Evolutionary conservation across 345 rosid genomes (phyloP).

Genomic region (Pistacia integerrima): DNA sequence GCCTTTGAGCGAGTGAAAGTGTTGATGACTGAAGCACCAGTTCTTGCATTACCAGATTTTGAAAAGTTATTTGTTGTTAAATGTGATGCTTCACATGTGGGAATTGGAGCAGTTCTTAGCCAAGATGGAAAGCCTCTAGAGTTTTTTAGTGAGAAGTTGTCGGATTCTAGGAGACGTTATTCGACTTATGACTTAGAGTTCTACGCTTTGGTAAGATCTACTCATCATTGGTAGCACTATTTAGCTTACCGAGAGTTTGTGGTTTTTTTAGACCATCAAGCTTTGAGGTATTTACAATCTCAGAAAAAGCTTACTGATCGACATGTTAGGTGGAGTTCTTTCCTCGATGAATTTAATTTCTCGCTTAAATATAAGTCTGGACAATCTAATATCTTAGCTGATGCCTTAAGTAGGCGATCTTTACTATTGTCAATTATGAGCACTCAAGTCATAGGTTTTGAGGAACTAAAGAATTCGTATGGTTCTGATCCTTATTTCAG

Average conservation of each 20-base stretch:
- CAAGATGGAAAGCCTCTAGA: not conserved
- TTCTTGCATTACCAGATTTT: not conserved
- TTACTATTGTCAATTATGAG: slow-evolving; percentile 3
- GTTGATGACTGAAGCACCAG: not conserved
- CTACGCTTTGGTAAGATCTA: not conserved
- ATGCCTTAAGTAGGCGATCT: slow-evolving; percentile 12
- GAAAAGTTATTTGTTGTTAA: not conserved
- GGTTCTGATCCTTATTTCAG: not conserved
- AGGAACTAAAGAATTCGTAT: slow-evolving; percentile 11
- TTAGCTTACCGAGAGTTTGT: not conserved
- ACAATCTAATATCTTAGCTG: not conserved
- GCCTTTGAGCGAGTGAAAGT: not conserved
- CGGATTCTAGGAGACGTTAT: not conserved
- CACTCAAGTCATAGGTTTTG: slow-evolving; percentile 12
- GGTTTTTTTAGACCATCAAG: not conserved
- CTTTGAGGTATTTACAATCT: not conserved
- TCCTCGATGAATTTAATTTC: slow-evolving; percentile 15
- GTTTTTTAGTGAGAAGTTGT: not conserved
- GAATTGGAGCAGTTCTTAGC: not conserved
- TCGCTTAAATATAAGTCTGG: slow-evolving; percentile 5
- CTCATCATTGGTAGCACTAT: not conserved
- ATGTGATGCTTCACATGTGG: not conserved
- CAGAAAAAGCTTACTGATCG: slow-evolving; percentile 6
- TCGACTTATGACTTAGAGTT: not conserved
- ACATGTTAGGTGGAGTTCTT: slow-evolving; percentile 7